Evolutionary conservation across 2,329 filamentous ascomycete species (phyloP), one percentile per base, ranked within the genome.

Genomic region (Fusarium keratoplasticum): DNA sequence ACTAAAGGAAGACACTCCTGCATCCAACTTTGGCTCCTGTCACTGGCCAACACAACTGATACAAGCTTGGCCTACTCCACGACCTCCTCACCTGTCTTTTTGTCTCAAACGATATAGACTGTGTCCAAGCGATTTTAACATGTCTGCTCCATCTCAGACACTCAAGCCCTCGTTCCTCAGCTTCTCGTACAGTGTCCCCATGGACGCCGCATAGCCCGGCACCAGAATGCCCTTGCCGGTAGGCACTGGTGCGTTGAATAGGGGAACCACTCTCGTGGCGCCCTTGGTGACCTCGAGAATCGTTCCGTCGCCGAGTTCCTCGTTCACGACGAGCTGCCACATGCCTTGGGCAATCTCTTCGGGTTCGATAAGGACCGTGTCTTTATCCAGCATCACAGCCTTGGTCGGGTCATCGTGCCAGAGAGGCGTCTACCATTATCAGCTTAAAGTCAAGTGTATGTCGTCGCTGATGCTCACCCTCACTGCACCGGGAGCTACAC

Each of bases 401-500:
- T 81, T 83, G 50, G 74, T 78, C 9, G 79, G 77, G 61, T 82
- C 80, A 10, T 82, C 77, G n/a, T 63, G 36, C 79, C 80, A 82
- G 36, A 83, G 67, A 4, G 81, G 77, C 9, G 83, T 84, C 77
- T 82, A 22, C 6, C 10, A 13, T 22, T 13, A 61, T 64, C 31
- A 72, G 60, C 16, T 22, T 42, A 4, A n/a, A 14, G 25, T 31
- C 2, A 5, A 9, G 20, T n/a, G 6, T 20, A 11, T 20, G 3
- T 22, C 11, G 8, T 22, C 5, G 5, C 14, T 7, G 42, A 22
- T n/a, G 5, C 78, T 73, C 57, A 81, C 82, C 54, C 72, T 74
- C 16, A 80, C 80, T n/a, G 76, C 75, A 1, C 81, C 82, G 0
- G 82, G 83, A 5, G 82, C 83, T 13, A 82, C 77, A 42, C 77